These are phyloP conservation scores for Plectosphaerella cucumerina DNA, from an alignment of 2,329 filamentous ascomycete species.

Conservation along the genomic window DNA sequence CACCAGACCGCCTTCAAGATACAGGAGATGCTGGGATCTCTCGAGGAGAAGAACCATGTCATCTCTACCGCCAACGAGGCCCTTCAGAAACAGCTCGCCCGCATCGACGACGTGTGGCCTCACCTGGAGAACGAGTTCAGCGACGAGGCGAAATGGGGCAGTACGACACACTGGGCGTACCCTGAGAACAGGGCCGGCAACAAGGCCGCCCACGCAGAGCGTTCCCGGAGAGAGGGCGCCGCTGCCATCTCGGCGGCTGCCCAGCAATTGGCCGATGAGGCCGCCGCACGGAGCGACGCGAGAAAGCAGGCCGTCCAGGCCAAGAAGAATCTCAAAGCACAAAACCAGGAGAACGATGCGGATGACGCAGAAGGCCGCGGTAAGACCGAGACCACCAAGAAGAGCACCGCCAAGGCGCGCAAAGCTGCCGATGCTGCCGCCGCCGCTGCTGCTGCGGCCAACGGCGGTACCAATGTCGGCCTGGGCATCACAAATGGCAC, in stretches of 20 bases:
- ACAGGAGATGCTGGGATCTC: slow-evolving; percentile 78
- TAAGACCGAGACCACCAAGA: slow-evolving; percentile 54
- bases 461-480: background rate
- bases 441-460: slow-evolving; percentile 21
- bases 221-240: slow-evolving; percentile 73
- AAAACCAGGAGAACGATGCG: slow-evolving; percentile 72
- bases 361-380: slow-evolving; percentile 60
- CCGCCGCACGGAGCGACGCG: slow-evolving; percentile 77
- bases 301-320: slow-evolving; percentile 77
- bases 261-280: slow-evolving; percentile 75
- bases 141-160: slow-evolving; percentile 91
- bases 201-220: slow-evolving; percentile 63
- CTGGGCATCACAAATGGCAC: background rate
- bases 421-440: slow-evolving; percentile 52
- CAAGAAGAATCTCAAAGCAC: slow-evolving; percentile 66
- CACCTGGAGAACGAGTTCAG: slow-evolving; percentile 86
- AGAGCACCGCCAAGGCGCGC: slow-evolving; percentile 58
- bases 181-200: slow-evolving; percentile 68
- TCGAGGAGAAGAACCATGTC: slow-evolving; percentile 98
- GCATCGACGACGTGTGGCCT: slow-evolving; percentile 83
- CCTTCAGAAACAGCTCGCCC: slow-evolving; percentile 75
- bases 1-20: slow-evolving; percentile 74
- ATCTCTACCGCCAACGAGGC: slow-evolving; percentile 89
- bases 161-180: slow-evolving; percentile 92
- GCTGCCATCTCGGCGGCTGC: slow-evolving; percentile 73